Base-by-base conservation (phyloP, 2,329 filamentous ascomycete species). In the Ophiosphaerella narmari region DNA sequence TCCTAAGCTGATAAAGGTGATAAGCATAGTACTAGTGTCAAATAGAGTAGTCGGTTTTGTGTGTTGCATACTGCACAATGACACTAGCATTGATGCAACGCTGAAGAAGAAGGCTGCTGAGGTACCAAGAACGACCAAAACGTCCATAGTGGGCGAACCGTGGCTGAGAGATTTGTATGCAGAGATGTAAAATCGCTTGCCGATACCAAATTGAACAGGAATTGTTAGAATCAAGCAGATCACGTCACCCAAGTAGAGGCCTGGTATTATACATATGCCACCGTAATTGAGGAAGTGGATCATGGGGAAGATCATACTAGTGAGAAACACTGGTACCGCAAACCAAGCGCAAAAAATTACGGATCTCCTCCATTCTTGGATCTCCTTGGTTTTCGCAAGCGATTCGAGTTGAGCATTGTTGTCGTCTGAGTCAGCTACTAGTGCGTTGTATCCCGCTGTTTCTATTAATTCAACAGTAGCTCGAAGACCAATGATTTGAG, bases 21-120 rank as follows among this genome's bases (percentile, higher is more conserved):
- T 92, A 43, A 99, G 81, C 94, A 97, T 99, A 18, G 91, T 96
- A 74, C 92, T 97, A 1, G 94, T 99, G 68, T 99, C 94, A 65
- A 99, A 99, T 13, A 97, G 89, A 2, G 91, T 97, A 56, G 85
- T 87, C 1, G 94, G 94, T 40, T 90, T 84, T 2, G 81, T 83
- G 69, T 97, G 91, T 6, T 91, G 89, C 18, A 84, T 78, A n/a
- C 84, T 79, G 12, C 89, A 60, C 16, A 97, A 71, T 0, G 91
- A 95, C 13, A 97, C 86, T 4, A 87, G 46, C 91, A 99, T 97
- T 13, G 91, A 85, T 40, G 90, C 85, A 60, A 91, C 77, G 71
- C 93, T 97, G 77, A 97, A 99, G 74, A 96, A 94, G 78, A 97
- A 99, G 16, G 94, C 94, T 18, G 91, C 88, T 0, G 92, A 96